phyloP scores from a whole-genome alignment of 169 alveolate genomes.

The Amoebophrya sp. region DNA sequence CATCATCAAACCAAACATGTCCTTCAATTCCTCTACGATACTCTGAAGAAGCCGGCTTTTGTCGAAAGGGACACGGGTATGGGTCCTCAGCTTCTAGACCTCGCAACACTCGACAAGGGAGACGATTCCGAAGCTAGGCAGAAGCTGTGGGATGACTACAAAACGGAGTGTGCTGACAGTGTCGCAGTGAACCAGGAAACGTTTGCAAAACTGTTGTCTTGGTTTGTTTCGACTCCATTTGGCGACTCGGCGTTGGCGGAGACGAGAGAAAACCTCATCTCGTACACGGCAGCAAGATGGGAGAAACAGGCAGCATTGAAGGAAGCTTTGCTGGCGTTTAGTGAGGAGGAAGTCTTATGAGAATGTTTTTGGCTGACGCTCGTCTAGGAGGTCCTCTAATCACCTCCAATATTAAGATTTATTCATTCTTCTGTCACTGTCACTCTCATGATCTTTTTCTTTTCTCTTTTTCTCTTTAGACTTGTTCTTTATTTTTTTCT shows the following conservation, averaged over 20 bases:
- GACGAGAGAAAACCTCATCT: neutral
- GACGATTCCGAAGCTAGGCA: neutral
- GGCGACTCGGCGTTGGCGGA: neutral
- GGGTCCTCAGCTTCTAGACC: neutral
- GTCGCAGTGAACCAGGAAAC: neutral
- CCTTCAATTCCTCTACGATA: neutral
- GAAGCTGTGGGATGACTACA: neutral
- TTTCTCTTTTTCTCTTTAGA: too few species aligned
- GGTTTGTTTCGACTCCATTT: neutral
- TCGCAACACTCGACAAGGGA: neutral
- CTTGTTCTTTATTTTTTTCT: too few species aligned
- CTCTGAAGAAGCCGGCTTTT: neutral
- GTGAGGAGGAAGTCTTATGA: too few species aligned
- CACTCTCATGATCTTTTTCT: too few species aligned
- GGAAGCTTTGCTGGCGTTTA: neutral
- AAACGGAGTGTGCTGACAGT: neutral
- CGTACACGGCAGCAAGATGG: neutral
- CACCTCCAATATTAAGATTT: too few species aligned
- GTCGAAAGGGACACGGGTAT: neutral
- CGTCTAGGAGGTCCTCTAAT: too few species aligned
- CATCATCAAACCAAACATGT: too few species aligned
- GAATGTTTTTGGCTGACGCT: too few species aligned
- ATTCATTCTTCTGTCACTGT: too few species aligned
- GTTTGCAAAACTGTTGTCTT: neutral
- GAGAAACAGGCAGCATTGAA: neutral